phyloP scores from a whole-genome alignment of 2,329 filamentous ascomycete species.

The Aspergillus candidus region DNA sequence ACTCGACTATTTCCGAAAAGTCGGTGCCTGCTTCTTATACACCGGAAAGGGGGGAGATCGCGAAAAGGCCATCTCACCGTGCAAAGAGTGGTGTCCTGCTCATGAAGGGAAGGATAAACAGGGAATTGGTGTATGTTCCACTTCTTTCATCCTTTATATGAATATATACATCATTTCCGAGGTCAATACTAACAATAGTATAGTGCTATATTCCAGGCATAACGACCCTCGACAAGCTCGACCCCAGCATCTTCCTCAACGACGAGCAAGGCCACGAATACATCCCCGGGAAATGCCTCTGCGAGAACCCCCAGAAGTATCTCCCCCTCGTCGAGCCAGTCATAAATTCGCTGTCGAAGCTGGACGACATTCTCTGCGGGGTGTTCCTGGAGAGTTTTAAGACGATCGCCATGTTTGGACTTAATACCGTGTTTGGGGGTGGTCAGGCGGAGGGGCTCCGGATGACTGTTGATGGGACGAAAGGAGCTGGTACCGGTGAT shows the following conservation, averaged over 20 bases:
- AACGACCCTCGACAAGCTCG: no score
- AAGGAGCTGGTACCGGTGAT: no score
- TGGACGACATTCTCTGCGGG: conserved; percentile 1
- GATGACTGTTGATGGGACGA: no score
- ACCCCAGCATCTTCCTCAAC: no score
- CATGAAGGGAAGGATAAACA: background rate
- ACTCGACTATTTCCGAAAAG: no score
- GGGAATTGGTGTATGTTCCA: background rate
- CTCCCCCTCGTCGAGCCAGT: background rate
- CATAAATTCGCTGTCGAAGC: background rate
- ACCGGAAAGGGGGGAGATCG: background rate
- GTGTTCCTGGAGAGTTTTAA: background rate
- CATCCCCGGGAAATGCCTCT: background rate
- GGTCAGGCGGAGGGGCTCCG: no score
- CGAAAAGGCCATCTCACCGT: background rate
- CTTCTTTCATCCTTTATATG: no score
- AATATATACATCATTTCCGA: no score
- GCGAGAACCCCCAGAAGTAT: background rate
- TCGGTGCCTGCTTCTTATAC: background rate
- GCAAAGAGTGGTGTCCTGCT: background rate
- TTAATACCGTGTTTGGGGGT: background rate
- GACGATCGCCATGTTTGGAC: background rate
- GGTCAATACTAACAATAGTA: no score
- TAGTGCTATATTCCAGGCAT: no score
- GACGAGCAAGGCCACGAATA: background rate